Base-by-base conservation (phyloP, 148 eudicot genomes). In the Diospyros lotus region DNA sequence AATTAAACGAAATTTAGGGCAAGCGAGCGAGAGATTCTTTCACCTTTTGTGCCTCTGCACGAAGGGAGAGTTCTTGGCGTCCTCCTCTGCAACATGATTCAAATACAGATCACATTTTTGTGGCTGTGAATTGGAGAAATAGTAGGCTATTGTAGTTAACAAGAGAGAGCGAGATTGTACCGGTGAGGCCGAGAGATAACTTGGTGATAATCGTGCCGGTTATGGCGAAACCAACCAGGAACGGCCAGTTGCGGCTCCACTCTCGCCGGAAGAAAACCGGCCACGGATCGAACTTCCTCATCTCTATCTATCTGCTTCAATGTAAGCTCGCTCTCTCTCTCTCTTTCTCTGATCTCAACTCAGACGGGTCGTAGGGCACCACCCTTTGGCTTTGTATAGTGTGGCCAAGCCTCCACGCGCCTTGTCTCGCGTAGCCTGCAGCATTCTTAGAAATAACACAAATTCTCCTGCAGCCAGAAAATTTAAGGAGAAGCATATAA, bases 11-110 rank as follows among this genome's bases (percentile, higher is more conserved):
- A 59, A 69, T 77, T 75, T 28, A 1, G n/a, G 18, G 44, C 59
- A 5, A 64, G 56, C 1, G 48, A 67, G 38, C n/a, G 15, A 45
- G 61, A 15, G 45, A 61, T n/a, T 42, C 28, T 28, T 28, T 28
- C 74, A 88, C 92, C 79, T 78, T 70, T 80, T 84, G 81, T 93
- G 98, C 86, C 96, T 89, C 85, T 93, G 90, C 43, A 85, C 98
- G 76, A 93, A 93, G 0, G 46, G 67, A 4, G 96, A 93, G 69
- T 93, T 89, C 88, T 90, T 89, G 17, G 86, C 93, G 48, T 93
- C 91, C 78, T 93, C 98, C 80, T 93, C 98, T 90, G 81, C 79
- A 77, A 68, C 15, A 66, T 46, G 6, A 63, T 14, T 43, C 44
- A 28, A 61, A 48, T 13, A 51, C 58, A 5, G 63, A 52, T 51